phyloP scores from a whole-genome alignment of 208 protist species.

The Trypanosoma platydactyli region DNA sequence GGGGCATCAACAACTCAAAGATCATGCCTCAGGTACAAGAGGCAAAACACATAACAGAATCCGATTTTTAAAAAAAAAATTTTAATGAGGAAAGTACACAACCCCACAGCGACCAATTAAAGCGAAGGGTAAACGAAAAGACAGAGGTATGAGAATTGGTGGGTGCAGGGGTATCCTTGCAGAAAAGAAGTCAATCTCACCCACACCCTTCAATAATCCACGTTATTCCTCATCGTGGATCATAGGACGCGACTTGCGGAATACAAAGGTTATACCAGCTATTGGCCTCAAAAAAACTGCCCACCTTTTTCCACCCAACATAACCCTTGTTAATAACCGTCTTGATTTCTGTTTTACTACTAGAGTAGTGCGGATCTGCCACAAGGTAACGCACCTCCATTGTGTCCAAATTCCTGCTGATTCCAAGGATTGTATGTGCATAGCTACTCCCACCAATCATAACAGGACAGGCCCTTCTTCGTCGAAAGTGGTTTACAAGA shows the following conservation, averaged over 20 bases:
- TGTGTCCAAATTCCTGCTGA: slow-evolving; percentile 85
- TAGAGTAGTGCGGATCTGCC: slow-evolving; percentile 94
- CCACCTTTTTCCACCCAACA: slow-evolving; percentile 86
- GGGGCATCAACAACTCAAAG: too few relatives aligned
- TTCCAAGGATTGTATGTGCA: slow-evolving; percentile 93
- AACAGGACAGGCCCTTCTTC: slow-evolving; percentile 78
- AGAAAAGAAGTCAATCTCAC: slow-evolving; percentile 9
- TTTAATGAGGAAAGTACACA: too few relatives aligned
- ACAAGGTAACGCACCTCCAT: slow-evolving; percentile 88
- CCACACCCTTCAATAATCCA: not conserved
- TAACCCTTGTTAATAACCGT: slow-evolving; percentile 86
- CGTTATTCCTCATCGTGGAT: slow-evolving; percentile 45
- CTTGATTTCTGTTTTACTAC: slow-evolving; percentile 68
- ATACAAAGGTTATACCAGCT: slow-evolving; percentile 96
- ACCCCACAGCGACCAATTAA: too few relatives aligned
- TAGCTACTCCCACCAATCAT: slow-evolving; percentile 96
- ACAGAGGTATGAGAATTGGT: too few relatives aligned
- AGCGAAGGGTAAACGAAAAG: too few relatives aligned
- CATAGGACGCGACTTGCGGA: slow-evolving; percentile 61
- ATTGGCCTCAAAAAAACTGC: slow-evolving; percentile 79
- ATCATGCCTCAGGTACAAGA: too few relatives aligned
- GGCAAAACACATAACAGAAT: too few relatives aligned
- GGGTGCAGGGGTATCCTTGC: too few relatives aligned
- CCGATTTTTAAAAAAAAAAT: too few relatives aligned
- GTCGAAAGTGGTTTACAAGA: slow-evolving; percentile 85